phyloP scores from a whole-genome alignment of 163 green algal species.

The Scenedesmus sp. region DNA sequence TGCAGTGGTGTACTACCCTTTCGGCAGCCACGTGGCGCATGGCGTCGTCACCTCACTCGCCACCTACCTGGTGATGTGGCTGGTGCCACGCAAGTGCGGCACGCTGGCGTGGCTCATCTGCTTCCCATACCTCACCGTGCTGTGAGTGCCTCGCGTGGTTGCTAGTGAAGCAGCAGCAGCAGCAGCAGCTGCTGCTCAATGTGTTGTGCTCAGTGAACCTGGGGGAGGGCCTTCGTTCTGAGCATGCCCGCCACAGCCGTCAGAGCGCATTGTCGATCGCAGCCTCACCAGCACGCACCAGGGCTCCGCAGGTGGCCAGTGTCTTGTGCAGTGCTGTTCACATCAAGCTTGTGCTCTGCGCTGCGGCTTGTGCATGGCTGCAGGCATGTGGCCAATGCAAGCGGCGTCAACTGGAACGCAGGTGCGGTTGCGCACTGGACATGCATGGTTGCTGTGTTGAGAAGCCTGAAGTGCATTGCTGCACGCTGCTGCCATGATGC shows the following conservation, averaged over 20 bases:
- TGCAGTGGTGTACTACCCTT: slow-evolving; percentile 90
- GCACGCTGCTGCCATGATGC: not conserved
- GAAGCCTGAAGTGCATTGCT: too few relatives aligned
- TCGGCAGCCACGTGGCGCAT: slow-evolving; percentile 80
- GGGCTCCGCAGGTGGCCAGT: too few relatives aligned
- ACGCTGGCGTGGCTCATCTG: slow-evolving; percentile 78
- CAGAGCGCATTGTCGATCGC: too few relatives aligned
- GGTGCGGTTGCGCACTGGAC: not conserved
- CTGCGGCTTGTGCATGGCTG: slow-evolving; percentile 5
- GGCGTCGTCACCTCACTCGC: slow-evolving; percentile 60
- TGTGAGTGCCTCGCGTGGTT: slow-evolving; percentile 69
- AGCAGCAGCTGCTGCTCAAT: too few relatives aligned
- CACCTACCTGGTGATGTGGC: slow-evolving; percentile 81
- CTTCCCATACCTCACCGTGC: slow-evolving; percentile 80
- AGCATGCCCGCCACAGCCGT: too few relatives aligned
- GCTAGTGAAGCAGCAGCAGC: too few relatives aligned
- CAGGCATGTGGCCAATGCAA: slow-evolving; percentile 85
- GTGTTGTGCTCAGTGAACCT: too few relatives aligned
- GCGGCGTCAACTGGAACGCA: slow-evolving; percentile 82
- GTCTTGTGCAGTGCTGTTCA: too few relatives aligned
- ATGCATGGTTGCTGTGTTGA: not conserved
- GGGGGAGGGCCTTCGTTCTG: too few relatives aligned
- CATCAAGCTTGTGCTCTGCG: not conserved
- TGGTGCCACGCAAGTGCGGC: slow-evolving; percentile 65
- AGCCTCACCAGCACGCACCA: too few relatives aligned